Evolutionary conservation across 2,329 filamentous ascomycete species (phyloP).

Genomic region (Microsporum canis): DNA sequence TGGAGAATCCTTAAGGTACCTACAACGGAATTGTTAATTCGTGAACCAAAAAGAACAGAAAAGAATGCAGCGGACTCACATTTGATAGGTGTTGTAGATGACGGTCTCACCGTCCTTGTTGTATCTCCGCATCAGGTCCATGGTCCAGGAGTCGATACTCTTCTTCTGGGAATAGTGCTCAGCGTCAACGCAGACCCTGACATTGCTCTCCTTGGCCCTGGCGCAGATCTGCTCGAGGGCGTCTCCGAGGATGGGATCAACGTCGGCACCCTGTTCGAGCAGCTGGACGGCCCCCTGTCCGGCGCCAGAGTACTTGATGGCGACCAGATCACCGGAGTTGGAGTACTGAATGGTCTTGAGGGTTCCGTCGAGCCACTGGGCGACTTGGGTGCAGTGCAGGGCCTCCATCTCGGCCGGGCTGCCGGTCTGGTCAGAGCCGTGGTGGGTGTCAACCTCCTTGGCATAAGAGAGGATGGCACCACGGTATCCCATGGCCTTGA

Average conservation of each 20-base stretch:
- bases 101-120: slow-evolving; percentile 41
- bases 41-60: background rate
- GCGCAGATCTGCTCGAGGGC: slow-evolving; percentile 17
- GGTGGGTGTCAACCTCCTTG: slow-evolving; percentile 43
- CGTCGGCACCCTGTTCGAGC: slow-evolving; percentile 11
- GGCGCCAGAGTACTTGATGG: slow-evolving; percentile 61
- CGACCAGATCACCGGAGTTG: slow-evolving; percentile 41
- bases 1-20: slow-evolving; percentile 38
- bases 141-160: slow-evolving; percentile 43
- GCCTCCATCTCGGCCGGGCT: slow-evolving; percentile 25
- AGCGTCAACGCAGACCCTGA: slow-evolving; percentile 42
- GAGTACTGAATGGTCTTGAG: slow-evolving; percentile 44
- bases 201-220: slow-evolving; percentile 13
- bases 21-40: background rate
- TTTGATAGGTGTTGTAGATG: slow-evolving; percentile 44
- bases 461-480: slow-evolving; percentile 46
- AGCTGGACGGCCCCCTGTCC: slow-evolving; percentile 26
- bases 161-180: slow-evolving; percentile 44
- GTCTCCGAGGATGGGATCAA: slow-evolving; percentile 12
- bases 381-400: slow-evolving; percentile 22
- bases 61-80: slow-evolving; percentile 19
- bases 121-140: slow-evolving; percentile 43
- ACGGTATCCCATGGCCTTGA: slow-evolving; percentile 41
- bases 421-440: slow-evolving; percentile 23
- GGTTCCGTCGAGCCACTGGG: slow-evolving; percentile 43